A percentile compares a stretch with the other conserved stretches of the same genome.
Evolutionary conservation across 257 asterid species (phyloP).

Genomic region (Misopates orontium): DNA sequence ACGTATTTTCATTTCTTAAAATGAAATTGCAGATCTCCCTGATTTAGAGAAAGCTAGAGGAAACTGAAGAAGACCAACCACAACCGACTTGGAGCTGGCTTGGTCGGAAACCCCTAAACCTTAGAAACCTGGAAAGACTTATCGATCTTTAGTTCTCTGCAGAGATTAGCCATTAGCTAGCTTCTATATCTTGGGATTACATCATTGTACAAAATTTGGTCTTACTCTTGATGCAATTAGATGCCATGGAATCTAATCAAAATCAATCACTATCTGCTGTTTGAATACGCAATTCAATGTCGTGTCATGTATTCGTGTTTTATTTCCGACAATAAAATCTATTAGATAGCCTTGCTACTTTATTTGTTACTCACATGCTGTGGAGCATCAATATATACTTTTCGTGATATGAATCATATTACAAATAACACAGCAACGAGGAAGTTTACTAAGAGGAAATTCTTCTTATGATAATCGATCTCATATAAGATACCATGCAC

Average conservation of each 20-base stretch:
- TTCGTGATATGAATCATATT: too few relatives aligned
- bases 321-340: too few relatives aligned
- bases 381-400: too few relatives aligned
- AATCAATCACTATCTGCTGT: too few relatives aligned
- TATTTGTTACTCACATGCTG: too few relatives aligned
- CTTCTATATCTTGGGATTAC: not conserved
- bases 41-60: conserved; percentile 83
- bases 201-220: not conserved
- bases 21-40: conserved; percentile 71
- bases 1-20: not conserved
- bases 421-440: too few relatives aligned
- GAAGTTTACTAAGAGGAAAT: not conserved
- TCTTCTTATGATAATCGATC: not conserved
- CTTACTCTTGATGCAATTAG: not conserved
- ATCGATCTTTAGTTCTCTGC: not conserved
- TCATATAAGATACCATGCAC: not conserved
- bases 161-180: not conserved
- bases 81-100: conserved; percentile 18
- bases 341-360: too few relatives aligned
- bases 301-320: too few relatives aligned
- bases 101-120: not conserved
- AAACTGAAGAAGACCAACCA: conserved; percentile 23
- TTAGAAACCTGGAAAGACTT: not conserved
- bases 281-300: too few relatives aligned
- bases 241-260: not conserved